Base-by-base conservation (phyloP, 1,139 yeast species). In the Sugiyamaella sp. region DNA sequence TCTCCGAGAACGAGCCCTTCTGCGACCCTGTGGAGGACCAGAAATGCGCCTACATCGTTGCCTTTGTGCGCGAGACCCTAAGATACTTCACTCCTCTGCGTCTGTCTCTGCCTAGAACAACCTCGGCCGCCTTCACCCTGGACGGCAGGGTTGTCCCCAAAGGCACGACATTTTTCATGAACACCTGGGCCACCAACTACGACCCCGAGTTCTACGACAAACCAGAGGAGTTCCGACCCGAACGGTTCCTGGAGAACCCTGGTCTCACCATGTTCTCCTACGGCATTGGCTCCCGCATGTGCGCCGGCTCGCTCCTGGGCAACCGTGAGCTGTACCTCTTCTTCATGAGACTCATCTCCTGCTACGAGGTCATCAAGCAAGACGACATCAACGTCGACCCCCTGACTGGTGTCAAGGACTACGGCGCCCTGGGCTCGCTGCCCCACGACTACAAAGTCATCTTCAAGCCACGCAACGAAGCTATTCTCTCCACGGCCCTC, bases 171-270 rank as follows among this genome's bases (percentile, higher is more conserved):
- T 62, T 86, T 47, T 72, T 84, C 43, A 80, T 86, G 86, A 86
- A 86, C 63, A 78, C 88, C 0, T 84, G 77, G 71, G 83, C 86
- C 0, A 91, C 86, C 1, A 85, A 86, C 63, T 88, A 85, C 66
- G 93, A 86, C 63, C 67, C 70, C 0, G 54, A 55, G 1, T 67
- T 67, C 12, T 86, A 65, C 12, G 41, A 47, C 2, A 63, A 77
- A 33, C 87, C 91, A 0, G 68, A 70, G 62, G 63, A 62, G 22
- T 86, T 85, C 64, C 60, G 68, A 8, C 90, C 91, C 0, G 78
- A 76, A 32, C 65, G 93, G 52, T 86, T 82, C 79, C 65, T 85
- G 24, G 75, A 56, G 58, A 3, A 63, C 66, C 61, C 64, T 3
- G 61, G 66, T 1, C 60, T 71, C 20, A 63, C 64, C 5, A 88